Evolutionary conservation across 345 rosid genomes (phyloP), one percentile per base, ranked within the genome.

Genomic region (Pelargonium nanum): DNA sequence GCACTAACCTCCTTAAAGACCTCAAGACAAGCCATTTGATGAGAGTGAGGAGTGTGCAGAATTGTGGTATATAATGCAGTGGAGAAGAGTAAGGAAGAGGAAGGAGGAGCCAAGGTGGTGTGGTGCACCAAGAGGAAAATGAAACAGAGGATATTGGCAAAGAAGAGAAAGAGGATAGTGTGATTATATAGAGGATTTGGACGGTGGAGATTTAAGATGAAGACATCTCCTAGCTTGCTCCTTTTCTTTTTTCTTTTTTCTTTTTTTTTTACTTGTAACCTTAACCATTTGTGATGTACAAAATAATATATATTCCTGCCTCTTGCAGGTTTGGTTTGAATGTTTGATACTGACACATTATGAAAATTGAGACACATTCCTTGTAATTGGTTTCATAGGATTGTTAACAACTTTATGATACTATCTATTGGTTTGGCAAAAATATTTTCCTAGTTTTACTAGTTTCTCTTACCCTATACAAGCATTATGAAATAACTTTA

Each of bases 21-120:
- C 72, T 80, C 89, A 21, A 83, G 69, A 71, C 85, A 83, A 59
- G 75, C 81, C 83, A 81, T 81, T 64, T 58, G 28, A 58, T 21
- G 22, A 20, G 56, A 48, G 55, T 26, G 56, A 51, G 55, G 8
- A 20, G 0, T 44, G 20, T 19, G 6, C 21, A 28, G 8, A 1
- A 44, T 16, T 22, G 24, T 51, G 22, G 55, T 24, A 16, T 50
- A 53, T 20, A 40, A 21, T 17, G 53, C 16, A 55, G 68, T 25
- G 53, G 10, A 55, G 61, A 65, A 34, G 55, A 6, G 19, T n/a
- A n/a, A 13, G 60, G 2, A 15, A 5, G 53, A 50, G 19, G 53
- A 15, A 59, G 52, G 23, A 17, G 34, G 62, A 25, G 7, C n/a
- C 64, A 56, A 45, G 17, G 56, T 20, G 54, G 1, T 54, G 23